Evolutionary conservation across 345 rosid genomes (phyloP).

Genomic region (Eucalyptus caleyi): DNA sequence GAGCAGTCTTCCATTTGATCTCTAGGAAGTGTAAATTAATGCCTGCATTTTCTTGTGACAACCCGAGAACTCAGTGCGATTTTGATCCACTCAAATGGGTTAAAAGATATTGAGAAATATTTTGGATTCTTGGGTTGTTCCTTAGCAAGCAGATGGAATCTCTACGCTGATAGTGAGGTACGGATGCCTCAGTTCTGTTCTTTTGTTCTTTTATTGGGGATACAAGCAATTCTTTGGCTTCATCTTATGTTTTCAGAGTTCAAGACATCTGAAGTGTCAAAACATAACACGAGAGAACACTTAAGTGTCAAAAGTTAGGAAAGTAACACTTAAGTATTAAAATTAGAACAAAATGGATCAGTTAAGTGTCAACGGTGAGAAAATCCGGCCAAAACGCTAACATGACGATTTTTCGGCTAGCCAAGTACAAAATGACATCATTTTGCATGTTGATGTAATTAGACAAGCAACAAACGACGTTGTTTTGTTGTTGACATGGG

Average conservation of each 20-base stretch:
- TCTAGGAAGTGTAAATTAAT: background rate
- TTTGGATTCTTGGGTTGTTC: background rate
- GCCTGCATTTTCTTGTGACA: background rate
- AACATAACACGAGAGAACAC: too few relatives aligned
- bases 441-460: too few relatives aligned
- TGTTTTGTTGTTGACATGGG: too few relatives aligned
- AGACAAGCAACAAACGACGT: too few relatives aligned
- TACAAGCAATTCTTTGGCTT: background rate
- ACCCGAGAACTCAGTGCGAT: background rate
- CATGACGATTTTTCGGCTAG: accelerated
- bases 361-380: accelerated
- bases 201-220: background rate
- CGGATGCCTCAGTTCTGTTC: background rate
- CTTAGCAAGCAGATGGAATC: background rate
- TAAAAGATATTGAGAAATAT: background rate
- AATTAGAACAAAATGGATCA: accelerated
- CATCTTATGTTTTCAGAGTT: background rate
- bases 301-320: too few relatives aligned
- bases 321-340: too few relatives aligned
- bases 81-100: background rate
- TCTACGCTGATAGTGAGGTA: background rate
- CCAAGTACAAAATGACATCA: too few relatives aligned
- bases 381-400: accelerated
- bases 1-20: background rate
- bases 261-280: too few relatives aligned